phyloP scores from a whole-genome alignment of 2,329 filamentous ascomycete species.

The Lojkania enalia region DNA sequence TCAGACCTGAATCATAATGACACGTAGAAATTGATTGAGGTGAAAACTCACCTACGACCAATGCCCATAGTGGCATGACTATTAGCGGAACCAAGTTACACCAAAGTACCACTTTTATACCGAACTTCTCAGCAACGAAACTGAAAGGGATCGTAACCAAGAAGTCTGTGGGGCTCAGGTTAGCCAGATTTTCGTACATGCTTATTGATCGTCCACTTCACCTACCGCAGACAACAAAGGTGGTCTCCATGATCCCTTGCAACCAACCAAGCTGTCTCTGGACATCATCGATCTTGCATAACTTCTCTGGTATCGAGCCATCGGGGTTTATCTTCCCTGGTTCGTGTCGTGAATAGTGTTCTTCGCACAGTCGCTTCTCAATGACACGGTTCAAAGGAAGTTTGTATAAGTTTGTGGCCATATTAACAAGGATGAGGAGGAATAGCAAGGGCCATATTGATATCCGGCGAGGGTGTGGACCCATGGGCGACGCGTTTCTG shows the following conservation, averaged over 20 bases:
- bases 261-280: slow-evolving; percentile 58
- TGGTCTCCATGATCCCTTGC: slow-evolving; percentile 51
- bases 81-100: slow-evolving; percentile 38
- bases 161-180: slow-evolving; percentile 28
- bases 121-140: slow-evolving; percentile 37
- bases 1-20: neutral
- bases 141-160: slow-evolving; percentile 42
- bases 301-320: slow-evolving; percentile 53
- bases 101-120: slow-evolving; percentile 34
- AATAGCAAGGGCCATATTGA: slow-evolving; percentile 34
- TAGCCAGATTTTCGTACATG: slow-evolving; percentile 11
- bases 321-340: slow-evolving; percentile 40
- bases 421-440: slow-evolving; percentile 38
- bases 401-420: slow-evolving; percentile 39
- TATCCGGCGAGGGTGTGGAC: slow-evolving; percentile 4
- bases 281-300: slow-evolving; percentile 59
- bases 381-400: slow-evolving; percentile 44
- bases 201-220: slow-evolving; percentile 5
- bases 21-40: neutral
- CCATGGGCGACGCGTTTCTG: slow-evolving; percentile 11
- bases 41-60: slow-evolving; percentile 33
- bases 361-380: slow-evolving; percentile 49
- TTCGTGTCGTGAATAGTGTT: slow-evolving; percentile 53
- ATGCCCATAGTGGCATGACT: slow-evolving; percentile 34
- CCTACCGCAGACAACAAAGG: slow-evolving; percentile 41